A percentile compares a stretch with the other conserved stretches of the same genome.
phyloP scores from a whole-genome alignment of 108 stramenopile genomes.

The Nitzschia sp. region DNA sequence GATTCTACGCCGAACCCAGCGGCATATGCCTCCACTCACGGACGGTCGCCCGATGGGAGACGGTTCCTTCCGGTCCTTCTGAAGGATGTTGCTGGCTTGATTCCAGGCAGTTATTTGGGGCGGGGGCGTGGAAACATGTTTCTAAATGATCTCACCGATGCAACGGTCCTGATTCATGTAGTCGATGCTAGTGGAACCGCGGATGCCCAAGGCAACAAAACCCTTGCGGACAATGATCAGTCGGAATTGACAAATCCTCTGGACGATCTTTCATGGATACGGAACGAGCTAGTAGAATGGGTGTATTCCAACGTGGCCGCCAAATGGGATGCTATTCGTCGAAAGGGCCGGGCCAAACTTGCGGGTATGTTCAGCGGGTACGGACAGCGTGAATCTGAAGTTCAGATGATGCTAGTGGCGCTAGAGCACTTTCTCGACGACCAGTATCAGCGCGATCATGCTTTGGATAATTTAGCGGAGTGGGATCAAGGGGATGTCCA shows the following conservation, averaged over 20 bases:
- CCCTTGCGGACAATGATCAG: constrained; percentile 11
- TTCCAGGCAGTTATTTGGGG: constrained; percentile 91
- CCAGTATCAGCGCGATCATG: constrained; percentile 46
- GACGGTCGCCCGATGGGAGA: constrained; percentile 66
- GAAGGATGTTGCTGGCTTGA: constrained; percentile 92
- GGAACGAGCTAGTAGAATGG: constrained; percentile 86
- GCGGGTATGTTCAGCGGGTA: constrained; percentile 89
- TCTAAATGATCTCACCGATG: constrained; percentile 89
- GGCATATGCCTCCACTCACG: constrained; percentile 71
- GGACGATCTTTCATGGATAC: constrained; percentile 82
- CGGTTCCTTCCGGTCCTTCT: constrained; percentile 79
- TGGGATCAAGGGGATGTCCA: constrained; percentile 87
- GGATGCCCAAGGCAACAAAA: constrained; percentile 74
- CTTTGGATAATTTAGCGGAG: constrained; percentile 51
- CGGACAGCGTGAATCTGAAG: constrained; percentile 64
- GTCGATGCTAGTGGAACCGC: constrained; percentile 77
- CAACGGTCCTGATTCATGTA: constrained; percentile 87
- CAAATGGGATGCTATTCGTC: constrained; percentile 79
- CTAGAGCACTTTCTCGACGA: constrained; percentile 65
- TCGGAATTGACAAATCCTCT: constrained; percentile 51
- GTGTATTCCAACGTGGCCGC: constrained; percentile 74
- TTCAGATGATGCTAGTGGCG: constrained; percentile 51
- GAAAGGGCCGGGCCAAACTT: constrained; percentile 61
- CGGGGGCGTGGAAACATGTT: constrained; percentile 87
- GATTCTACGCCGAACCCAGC: constrained; percentile 32